Conservation (phyloP, 768 basidiomycete genomes). For the Hygrocybe coccinea region DNA sequence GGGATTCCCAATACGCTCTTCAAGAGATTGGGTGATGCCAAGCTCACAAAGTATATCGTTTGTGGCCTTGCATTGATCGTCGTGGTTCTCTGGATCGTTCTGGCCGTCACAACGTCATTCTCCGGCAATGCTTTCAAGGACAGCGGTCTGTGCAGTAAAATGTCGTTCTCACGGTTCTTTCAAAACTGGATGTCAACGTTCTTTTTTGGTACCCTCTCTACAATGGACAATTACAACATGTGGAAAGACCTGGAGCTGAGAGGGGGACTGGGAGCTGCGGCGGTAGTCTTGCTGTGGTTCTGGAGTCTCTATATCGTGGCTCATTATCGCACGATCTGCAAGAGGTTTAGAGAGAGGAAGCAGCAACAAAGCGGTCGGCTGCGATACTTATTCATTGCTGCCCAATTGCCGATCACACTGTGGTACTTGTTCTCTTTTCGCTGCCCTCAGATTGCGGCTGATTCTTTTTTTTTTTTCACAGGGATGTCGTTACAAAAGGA, state of each 20-base stretch:
- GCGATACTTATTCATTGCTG: neutral
- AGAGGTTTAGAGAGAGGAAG: neutral
- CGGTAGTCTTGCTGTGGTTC: neutral
- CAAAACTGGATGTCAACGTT: neutral
- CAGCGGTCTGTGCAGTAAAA: neutral
- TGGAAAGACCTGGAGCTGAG: neutral
- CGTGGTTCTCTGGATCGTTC: neutral
- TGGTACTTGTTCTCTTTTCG: too few species aligned
- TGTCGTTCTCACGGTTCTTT: neutral
- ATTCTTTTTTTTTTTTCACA: neutral
- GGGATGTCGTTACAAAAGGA: neutral
- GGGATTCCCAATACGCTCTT: neutral
- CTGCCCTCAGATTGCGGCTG: too few species aligned
- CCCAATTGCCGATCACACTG: too few species aligned
- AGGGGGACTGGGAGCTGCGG: neutral
- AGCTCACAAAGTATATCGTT: neutral
- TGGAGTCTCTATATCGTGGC: neutral
- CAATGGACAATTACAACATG: neutral
- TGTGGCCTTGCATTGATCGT: neutral
- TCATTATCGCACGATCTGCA: neutral
- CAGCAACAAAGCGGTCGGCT: neutral
- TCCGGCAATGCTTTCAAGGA: neutral
- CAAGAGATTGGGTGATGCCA: neutral
- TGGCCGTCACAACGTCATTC: neutral
- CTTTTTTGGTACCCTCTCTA: neutral